Evolutionary conservation across 441 rosid genomes (phyloP).

Genomic region (Euphorbia schlechtendalii): DNA sequence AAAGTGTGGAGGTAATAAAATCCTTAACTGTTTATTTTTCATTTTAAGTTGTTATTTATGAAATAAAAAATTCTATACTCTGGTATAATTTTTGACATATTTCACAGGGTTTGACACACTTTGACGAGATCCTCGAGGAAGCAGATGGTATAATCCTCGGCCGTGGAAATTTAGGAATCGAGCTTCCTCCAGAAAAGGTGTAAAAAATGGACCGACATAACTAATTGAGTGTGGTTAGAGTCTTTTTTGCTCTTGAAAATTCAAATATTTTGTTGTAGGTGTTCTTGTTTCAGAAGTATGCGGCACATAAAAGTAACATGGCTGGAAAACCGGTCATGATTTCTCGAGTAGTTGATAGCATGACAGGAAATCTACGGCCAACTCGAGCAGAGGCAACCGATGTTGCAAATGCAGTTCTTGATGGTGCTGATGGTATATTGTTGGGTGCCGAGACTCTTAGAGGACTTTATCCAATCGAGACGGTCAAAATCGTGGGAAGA

Average conservation of each 20-base stretch:
- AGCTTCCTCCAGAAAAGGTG: slow-evolving; percentile 16
- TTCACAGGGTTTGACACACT: slow-evolving; percentile 10
- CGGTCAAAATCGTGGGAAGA: slow-evolving; percentile 43
- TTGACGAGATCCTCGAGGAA: slow-evolving; percentile 14
- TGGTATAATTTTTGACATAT: no score
- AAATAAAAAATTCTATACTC: no score
- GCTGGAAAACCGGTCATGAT: slow-evolving; percentile 79
- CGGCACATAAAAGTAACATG: slow-evolving; percentile 84
- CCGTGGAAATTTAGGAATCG: slow-evolving; percentile 19
- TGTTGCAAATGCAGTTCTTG: slow-evolving; percentile 92
- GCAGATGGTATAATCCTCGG: slow-evolving; percentile 18
- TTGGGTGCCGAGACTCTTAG: slow-evolving; percentile 54
- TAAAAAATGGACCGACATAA: no score
- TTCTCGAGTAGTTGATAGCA: slow-evolving; percentile 89
- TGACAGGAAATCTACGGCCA: slow-evolving; percentile 86
- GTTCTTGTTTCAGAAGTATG: slow-evolving; percentile 81
- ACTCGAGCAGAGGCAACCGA: slow-evolving; percentile 95
- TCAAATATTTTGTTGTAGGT: slow-evolving; percentile 33
- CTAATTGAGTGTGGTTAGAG: no score
- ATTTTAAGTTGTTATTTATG: no score
- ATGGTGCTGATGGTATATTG: slow-evolving; percentile 60
- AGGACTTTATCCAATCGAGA: slow-evolving; percentile 53
- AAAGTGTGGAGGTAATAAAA: slow-evolving; percentile 12
- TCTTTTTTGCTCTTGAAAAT: no score
- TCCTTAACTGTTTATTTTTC: no score